Percentiles rank a stretch among this genome's conserved stretches.
phyloP scores from a whole-genome alignment of 495 filamentous ascomycete genomes.

The Podospora anserina region DNA sequence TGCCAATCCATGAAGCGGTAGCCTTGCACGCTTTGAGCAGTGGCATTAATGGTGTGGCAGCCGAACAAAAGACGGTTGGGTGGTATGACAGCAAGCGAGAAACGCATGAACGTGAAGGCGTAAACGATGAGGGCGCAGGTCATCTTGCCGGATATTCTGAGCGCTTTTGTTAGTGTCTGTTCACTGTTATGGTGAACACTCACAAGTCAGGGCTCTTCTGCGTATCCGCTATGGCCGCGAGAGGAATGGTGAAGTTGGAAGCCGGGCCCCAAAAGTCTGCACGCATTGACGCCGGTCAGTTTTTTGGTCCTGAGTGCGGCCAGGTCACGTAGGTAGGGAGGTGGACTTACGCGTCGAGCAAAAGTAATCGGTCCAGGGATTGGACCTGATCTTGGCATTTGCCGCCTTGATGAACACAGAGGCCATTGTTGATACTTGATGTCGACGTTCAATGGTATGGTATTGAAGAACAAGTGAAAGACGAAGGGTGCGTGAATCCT shows the following conservation, averaged over 20 bases:
- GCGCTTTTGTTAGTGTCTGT: too few relatives aligned
- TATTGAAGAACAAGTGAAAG: neutral
- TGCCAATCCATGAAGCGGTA: slow-evolving; percentile 68
- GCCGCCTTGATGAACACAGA: slow-evolving; percentile 81
- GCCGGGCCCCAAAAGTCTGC: slow-evolving; percentile 96
- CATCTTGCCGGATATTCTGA: slow-evolving; percentile 89
- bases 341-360: slow-evolving; percentile 83
- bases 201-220: slow-evolving; percentile 92
- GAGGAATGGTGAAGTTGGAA: slow-evolving; percentile 92
- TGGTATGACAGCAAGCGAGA: slow-evolving; percentile 84
- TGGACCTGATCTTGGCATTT: slow-evolving; percentile 90
- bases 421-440: slow-evolving; percentile 46
- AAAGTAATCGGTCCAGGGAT: slow-evolving; percentile 79
- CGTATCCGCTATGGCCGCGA: slow-evolving; percentile 87
- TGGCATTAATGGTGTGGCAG: slow-evolving; percentile 79
- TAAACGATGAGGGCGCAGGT: slow-evolving; percentile 79
- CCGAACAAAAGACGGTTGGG: slow-evolving; percentile 91
- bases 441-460: neutral
- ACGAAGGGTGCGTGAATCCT: neutral
- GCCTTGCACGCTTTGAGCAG: slow-evolving; percentile 69
- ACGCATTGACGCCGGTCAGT: neutral
- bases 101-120: slow-evolving; percentile 92
- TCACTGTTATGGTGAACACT: slow-evolving; percentile 25
- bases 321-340: slow-evolving; percentile 22
- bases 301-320: neutral